Conservation (phyloP, 768 basidiomycete genomes). For the Leucocoprinus leucothites region DNA sequence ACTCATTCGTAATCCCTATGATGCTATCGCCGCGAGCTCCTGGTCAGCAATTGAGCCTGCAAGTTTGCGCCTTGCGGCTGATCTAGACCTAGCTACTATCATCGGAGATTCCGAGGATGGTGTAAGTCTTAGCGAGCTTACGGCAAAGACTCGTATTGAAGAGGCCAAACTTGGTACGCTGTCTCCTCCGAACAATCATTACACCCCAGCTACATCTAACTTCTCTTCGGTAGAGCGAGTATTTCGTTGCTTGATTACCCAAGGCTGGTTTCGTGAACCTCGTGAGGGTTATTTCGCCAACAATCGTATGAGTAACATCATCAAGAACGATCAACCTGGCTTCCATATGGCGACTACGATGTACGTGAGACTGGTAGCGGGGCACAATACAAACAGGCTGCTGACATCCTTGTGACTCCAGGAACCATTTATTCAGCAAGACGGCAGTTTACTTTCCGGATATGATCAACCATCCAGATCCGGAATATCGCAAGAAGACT, state of each 20-base stretch:
- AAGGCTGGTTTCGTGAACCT: constrained; percentile 35
- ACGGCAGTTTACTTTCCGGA: constrained; percentile 27
- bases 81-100: constrained; percentile 31
- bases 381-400: background rate
- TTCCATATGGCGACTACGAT: constrained; percentile 34
- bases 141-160: constrained; percentile 29
- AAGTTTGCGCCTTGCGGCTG: constrained; percentile 30
- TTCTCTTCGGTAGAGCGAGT: constrained; percentile 24
- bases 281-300: constrained; percentile 35
- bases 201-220: background rate
- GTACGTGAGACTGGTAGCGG: constrained; percentile 16
- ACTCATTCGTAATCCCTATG: constrained; percentile 32
- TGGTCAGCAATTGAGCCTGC: constrained; percentile 29
- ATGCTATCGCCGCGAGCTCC: constrained; percentile 31
- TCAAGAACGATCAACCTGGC: constrained; percentile 32
- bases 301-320: constrained; percentile 32
- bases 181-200: background rate
- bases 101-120: constrained; percentile 34
- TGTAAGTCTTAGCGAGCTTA: constrained; percentile 29
- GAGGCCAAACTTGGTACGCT: constrained; percentile 29
- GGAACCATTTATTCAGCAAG: constrained; percentile 36
- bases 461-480: constrained; percentile 32
- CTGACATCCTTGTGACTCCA: constrained; percentile 3
- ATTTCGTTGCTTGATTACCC: constrained; percentile 31
- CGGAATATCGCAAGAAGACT: constrained; percentile 29